Base-by-base conservation (phyloP, 768 basidiomycete species). In the Suillus brevipes region DNA sequence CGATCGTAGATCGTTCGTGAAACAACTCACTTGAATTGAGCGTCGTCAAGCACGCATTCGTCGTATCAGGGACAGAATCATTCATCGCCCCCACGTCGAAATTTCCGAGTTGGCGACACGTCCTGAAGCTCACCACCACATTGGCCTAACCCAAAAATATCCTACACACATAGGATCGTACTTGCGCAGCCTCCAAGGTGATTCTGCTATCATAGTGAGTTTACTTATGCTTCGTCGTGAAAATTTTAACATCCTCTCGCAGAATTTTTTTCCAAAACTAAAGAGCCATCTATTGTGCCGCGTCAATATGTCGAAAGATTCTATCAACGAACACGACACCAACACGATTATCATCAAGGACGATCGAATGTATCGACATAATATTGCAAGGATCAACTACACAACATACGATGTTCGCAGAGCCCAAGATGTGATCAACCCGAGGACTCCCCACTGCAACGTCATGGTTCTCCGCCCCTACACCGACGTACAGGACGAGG, bases 301-400 rank as follows among this genome's bases (percentile, higher is more conserved):
- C 31, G 31, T 31, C 31, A 31, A 31, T 31, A 31, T 31, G 31
- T 31, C 31, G 31, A 31, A 31, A 31, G 31, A 31, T 31, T 31
- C 31, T 31, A 31, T 31, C 31, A 31, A 31, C 4, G 31, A 31
- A 31, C 31, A 31, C 4, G 31, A 66, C 80, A 8, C 79, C 80
- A 73, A 81, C 34, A 18, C 8, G 8, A 25, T 62, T 50, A 16
- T 34, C 31, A 5, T n/a, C 9, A 47, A 47, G 45, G 45, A 47
- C n/a, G 45, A 47, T 47, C 37, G 25, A 0, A 36, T 40, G 14
- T 57, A 64, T 40, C 12, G 38, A 9, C 63, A 64, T 25, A 57
- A 57, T 4, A 28, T 64, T 20, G 6, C 34, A 0, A 36, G 53
- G 12, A 18, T 64, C 40, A 64, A 64, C 53, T 64, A 58, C 31